Conservation (phyloP, 176 grass and related monocot genomes). For the Zea mays region DNA sequence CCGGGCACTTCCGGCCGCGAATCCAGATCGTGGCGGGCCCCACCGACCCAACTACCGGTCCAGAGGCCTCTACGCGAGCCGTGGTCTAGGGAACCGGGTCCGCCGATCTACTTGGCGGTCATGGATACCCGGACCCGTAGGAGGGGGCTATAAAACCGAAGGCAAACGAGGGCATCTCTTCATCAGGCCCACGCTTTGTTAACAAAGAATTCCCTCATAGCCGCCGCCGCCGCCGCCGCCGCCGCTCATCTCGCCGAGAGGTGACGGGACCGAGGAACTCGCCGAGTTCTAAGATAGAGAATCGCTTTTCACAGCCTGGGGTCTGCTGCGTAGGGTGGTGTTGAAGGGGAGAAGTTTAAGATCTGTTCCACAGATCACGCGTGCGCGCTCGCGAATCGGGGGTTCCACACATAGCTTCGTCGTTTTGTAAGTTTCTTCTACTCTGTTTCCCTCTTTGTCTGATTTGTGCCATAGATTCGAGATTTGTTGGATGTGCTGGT, state of each 20-base stretch:
- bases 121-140: conserved; percentile 30
- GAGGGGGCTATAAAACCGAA: neutral
- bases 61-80: neutral
- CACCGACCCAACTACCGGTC: neutral
- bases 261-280: neutral
- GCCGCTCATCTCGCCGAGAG: conserved; percentile 27
- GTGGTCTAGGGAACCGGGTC: neutral
- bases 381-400: conserved; percentile 53
- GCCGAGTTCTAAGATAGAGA: neutral
- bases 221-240: conserved; percentile 30
- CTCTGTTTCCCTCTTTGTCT: neutral
- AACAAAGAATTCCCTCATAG: conserved; percentile 19
- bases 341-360: conserved; percentile 32
- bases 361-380: conserved; percentile 43
- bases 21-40: neutral
- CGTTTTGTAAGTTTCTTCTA: conserved; percentile 40
- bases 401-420: conserved; percentile 23
- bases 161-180: conserved; percentile 25
- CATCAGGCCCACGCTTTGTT: conserved; percentile 41
- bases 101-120: conserved; percentile 3
- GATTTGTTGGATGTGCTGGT: neutral
- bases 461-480: neutral
- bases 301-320: conserved; percentile 21
- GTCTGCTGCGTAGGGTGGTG: conserved; percentile 17
- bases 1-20: neutral